phyloP scores from a whole-genome alignment of 2,329 filamentous ascomycete species.

The Fusarium continuum region DNA sequence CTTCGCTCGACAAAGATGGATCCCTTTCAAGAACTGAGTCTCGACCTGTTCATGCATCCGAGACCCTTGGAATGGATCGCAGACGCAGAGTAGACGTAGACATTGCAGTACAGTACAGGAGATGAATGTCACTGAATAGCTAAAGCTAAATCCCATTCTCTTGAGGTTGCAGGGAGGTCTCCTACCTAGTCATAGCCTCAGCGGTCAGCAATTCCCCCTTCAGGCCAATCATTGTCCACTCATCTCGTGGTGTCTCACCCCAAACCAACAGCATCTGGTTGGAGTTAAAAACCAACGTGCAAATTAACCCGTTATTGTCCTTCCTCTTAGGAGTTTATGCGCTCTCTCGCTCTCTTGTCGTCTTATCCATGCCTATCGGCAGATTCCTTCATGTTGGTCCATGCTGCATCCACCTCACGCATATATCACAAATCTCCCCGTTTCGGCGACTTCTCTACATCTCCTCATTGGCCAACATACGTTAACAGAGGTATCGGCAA shows the following conservation, averaged over 20 bases:
- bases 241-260: constrained; percentile 36
- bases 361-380: background rate
- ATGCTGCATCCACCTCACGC: background rate
- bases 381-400: constrained; percentile 5
- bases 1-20: constrained; percentile 21
- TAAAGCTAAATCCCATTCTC: background rate
- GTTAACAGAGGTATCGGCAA: constrained; percentile 7
- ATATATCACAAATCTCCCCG: background rate
- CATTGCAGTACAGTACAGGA: no score
- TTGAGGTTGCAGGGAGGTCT: constrained; percentile 10
- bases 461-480: constrained; percentile 7
- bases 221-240: constrained; percentile 27
- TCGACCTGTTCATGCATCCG: constrained; percentile 13
- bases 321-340: no score
- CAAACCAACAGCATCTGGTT: constrained; percentile 8
- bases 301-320: background rate
- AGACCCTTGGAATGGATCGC: background rate
- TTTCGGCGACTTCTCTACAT: background rate
- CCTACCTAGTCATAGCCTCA: constrained; percentile 5
- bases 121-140: background rate
- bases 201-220: background rate
- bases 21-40: constrained; percentile 5
- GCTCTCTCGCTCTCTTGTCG: background rate
- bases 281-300: background rate
- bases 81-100: background rate